phyloP scores from a whole-genome alignment of 192 early-diverging fungal species.

The Entophlyctis luteolus region DNA sequence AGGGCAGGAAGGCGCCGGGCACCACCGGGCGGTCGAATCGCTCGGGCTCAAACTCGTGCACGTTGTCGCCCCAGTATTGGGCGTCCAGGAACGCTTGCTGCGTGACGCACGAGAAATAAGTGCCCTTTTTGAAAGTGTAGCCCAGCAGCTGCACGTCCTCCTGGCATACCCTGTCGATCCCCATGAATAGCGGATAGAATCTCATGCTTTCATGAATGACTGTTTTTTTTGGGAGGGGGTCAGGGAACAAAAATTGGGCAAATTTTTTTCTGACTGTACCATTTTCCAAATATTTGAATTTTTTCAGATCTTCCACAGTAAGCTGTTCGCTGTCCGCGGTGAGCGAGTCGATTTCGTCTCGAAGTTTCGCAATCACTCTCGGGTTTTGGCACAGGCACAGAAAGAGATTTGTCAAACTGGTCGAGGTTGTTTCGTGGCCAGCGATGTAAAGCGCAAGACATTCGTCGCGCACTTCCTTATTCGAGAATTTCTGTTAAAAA shows the following conservation, averaged over 20 bases:
- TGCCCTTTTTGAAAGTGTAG: slow-evolving; percentile 43
- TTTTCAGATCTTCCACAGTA: not conserved
- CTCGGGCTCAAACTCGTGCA: slow-evolving; percentile 54
- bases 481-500: slow-evolving; percentile 12
- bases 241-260: not conserved
- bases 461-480: slow-evolving; percentile 43
- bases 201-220: slow-evolving; percentile 54
- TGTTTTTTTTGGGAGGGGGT: slow-evolving; percentile 34
- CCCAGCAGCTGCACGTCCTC: slow-evolving; percentile 43
- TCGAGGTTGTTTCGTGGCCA: slow-evolving; percentile 53
- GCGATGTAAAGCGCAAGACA: slow-evolving; percentile 46
- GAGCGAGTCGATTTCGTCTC: slow-evolving; percentile 28
- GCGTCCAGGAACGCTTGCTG: slow-evolving; percentile 25
- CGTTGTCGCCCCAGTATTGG: slow-evolving; percentile 48
- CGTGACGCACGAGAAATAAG: slow-evolving; percentile 12
- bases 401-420: slow-evolving; percentile 42
- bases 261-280: slow-evolving; percentile 1
- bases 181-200: slow-evolving; percentile 31
- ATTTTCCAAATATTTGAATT: slow-evolving; percentile 19
- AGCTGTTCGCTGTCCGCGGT: not conserved
- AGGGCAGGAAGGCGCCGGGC: slow-evolving; percentile 26
- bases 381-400: slow-evolving; percentile 39
- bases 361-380: slow-evolving; percentile 30
- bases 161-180: slow-evolving; percentile 5
- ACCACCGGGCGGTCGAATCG: slow-evolving; percentile 36